These are phyloP conservation scores for Microthyrium microscopicum DNA, from an alignment of 2,329 filamentous ascomycete genomes.

Conservation along the genomic window DNA sequence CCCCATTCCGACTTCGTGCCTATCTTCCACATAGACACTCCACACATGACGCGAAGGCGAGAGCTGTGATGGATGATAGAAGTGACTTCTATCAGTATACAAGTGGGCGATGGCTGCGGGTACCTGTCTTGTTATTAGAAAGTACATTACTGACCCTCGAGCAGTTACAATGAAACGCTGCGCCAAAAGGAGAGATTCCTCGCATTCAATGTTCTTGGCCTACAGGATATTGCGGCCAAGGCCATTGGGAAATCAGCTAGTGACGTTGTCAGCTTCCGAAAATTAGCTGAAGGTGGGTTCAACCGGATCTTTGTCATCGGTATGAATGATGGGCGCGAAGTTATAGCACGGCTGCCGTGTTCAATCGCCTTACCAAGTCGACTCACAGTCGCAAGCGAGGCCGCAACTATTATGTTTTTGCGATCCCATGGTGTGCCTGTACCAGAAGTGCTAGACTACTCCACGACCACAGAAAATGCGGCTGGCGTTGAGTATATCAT, in stretches of 20 bases:
- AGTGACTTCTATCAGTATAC: conserved; percentile 1
- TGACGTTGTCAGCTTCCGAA: too few species aligned
- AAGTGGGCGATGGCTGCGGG: conserved; percentile 1
- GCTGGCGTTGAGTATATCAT: conserved; percentile 7
- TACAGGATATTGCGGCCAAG: conserved; percentile 12
- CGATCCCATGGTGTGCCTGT: neutral
- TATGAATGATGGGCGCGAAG: conserved; percentile 11
- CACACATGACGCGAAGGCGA: neutral
- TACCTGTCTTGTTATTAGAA: conserved; percentile 1
- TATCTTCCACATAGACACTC: neutral
- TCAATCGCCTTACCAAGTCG: conserved; percentile 12
- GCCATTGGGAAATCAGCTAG: conserved; percentile 11
- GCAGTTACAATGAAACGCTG: conserved; percentile 13
- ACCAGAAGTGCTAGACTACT: conserved; percentile 1
- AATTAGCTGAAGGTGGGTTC: conserved; percentile 17
- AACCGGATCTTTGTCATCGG: conserved; percentile 13
- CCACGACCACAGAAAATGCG: neutral
- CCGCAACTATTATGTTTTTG: conserved; percentile 9
- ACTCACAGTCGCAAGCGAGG: conserved; percentile 11
- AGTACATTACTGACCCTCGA: neutral
- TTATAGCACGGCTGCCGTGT: conserved; percentile 13
- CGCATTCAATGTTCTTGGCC: conserved; percentile 13
- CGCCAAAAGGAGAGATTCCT: conserved; percentile 12
- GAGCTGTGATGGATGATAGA: conserved; percentile 1
- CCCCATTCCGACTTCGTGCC: conserved; percentile 1